phyloP scores from a whole-genome alignment of 176 grass and related monocot genomes.

The Hordeum vulgare region MorexV3_pseudomolecules_assembly NC_058520.1:348938014-348938513 shows the following conservation, averaged over 20 bases:
- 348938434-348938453: conserved; percentile 21
- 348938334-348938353: neutral
- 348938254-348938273: too few species aligned
- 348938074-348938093: neutral
- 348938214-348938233: neutral
- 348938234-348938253: neutral
- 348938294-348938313: too few species aligned
- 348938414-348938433: neutral
- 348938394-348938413: neutral
- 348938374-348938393: neutral
- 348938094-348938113: neutral
- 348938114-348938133: neutral
- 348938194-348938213: neutral
- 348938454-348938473: conserved; percentile 31
- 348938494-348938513: conserved; percentile 52
- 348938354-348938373: neutral
- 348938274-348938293: too few species aligned
- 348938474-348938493: conserved; percentile 64
- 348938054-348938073: neutral
- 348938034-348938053: neutral
- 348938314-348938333: neutral
- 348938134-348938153: neutral
- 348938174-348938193: neutral
- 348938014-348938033: conserved; percentile 56
- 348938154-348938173: neutral